phyloP scores from a whole-genome alignment of 1,139 yeast species.

The Sugiyamaella grinbergsii region DNA sequence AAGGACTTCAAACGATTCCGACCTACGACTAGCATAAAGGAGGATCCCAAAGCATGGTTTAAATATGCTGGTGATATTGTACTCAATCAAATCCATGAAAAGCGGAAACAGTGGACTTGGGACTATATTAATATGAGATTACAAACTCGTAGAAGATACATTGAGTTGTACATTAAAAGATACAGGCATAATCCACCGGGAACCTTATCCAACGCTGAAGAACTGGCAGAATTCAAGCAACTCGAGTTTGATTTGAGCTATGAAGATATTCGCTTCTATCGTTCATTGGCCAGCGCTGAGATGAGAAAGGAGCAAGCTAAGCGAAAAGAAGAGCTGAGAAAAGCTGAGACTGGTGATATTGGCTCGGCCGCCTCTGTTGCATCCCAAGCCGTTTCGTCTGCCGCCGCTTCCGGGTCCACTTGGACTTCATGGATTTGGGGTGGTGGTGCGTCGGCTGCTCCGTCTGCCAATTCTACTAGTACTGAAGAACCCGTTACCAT shows the following conservation, averaged over 20 bases:
- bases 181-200: slow-evolving; percentile 41
- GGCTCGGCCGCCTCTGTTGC: slow-evolving; percentile 3
- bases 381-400: slow-evolving; percentile 25
- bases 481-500: slow-evolving; percentile 39
- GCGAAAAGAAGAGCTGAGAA: slow-evolving; percentile 24
- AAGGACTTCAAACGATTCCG: slow-evolving; percentile 70
- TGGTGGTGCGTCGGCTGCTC: slow-evolving; percentile 28
- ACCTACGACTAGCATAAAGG: slow-evolving; percentile 61
- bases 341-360: neutral
- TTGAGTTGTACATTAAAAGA: slow-evolving; percentile 66
- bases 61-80: slow-evolving; percentile 75
- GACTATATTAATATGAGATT: slow-evolving; percentile 70
- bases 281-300: slow-evolving; percentile 75
- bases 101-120: slow-evolving; percentile 87
- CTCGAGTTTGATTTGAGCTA: slow-evolving; percentile 64
- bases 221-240: slow-evolving; percentile 48
- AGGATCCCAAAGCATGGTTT: slow-evolving; percentile 82
- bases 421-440: slow-evolving; percentile 47
- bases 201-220: slow-evolving; percentile 40
- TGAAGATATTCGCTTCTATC: slow-evolving; percentile 82
- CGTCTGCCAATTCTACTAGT: slow-evolving; percentile 35
- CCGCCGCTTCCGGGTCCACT: slow-evolving; percentile 27
- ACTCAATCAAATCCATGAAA: slow-evolving; percentile 75
- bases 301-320: slow-evolving; percentile 56
- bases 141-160: slow-evolving; percentile 69